These are phyloP conservation scores for Aspergillus biplanus DNA, from an alignment of 495 filamentous ascomycete species.

Conservation along the genomic window DNA sequence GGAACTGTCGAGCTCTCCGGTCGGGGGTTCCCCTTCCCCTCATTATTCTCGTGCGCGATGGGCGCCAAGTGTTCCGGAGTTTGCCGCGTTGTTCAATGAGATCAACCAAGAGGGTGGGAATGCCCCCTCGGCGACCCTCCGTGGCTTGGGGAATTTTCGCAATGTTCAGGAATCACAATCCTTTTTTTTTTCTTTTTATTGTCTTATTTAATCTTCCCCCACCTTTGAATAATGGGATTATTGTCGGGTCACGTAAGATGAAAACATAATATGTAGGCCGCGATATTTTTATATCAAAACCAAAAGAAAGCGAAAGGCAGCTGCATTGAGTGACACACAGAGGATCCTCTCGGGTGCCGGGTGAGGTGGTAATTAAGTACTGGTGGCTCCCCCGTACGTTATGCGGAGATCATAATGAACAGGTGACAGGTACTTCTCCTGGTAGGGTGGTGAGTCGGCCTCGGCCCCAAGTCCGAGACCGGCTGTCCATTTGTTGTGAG, in stretches of 20 bases:
- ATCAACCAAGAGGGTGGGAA: not conserved
- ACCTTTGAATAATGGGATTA: not conserved
- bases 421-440: not conserved
- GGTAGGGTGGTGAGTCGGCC: constrained; percentile 1
- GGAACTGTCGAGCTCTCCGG: not conserved
- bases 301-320: not conserved
- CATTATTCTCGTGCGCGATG: not conserved
- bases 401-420: constrained; percentile 1
- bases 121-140: not conserved
- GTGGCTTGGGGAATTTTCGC: not conserved
- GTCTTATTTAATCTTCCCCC: not conserved
- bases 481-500: constrained; percentile 18
- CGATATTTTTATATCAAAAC: not conserved
- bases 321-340: no score
- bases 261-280: no score
- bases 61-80: constrained; percentile 16
- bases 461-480: constrained; percentile 21
- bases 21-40: constrained; percentile 3
- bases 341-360: not conserved
- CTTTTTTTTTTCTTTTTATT: not conserved
- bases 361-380: not conserved
- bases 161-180: not conserved
- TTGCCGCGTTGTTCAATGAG: not conserved
- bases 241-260: not conserved
- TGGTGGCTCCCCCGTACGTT: not conserved